Evolutionary conservation across 2,329 filamentous ascomycete genomes (phyloP).

Genomic region (Arthrobotrys sinensis): DNA sequence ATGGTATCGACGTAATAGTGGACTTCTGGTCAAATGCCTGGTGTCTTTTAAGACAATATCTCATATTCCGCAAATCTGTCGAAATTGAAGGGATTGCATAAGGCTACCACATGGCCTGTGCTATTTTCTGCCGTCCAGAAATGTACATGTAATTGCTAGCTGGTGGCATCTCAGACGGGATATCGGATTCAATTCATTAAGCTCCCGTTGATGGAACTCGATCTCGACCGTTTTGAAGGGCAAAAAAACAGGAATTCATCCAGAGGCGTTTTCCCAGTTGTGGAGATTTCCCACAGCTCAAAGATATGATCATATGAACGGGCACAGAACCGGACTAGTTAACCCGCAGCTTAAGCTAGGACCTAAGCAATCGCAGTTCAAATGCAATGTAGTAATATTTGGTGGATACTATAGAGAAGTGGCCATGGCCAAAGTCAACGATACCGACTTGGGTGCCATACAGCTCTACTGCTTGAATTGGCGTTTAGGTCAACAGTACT

Average conservation of each 20-base stretch:
- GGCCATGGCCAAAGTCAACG: slow-evolving; percentile 15
- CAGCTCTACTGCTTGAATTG: slow-evolving; percentile 26
- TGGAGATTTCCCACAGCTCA: slow-evolving; percentile 41
- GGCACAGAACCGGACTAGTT: slow-evolving; percentile 40
- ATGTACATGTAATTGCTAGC: slow-evolving; percentile 11
- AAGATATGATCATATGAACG: slow-evolving; percentile 54
- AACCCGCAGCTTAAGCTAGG: slow-evolving; percentile 24
- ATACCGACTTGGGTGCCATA: slow-evolving; percentile 34
- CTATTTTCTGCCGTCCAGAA: slow-evolving; percentile 45
- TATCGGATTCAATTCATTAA: slow-evolving; percentile 4
- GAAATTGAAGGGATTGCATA: slow-evolving; percentile 43
- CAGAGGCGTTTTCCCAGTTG: slow-evolving; percentile 44
- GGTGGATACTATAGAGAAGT: slow-evolving; percentile 36
- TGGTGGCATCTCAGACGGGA: slow-evolving; percentile 24
- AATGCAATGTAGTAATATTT: slow-evolving; percentile 45
- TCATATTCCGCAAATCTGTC: slow-evolving; percentile 58
- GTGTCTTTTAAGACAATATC: slow-evolving; percentile 42
- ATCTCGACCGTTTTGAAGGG: slow-evolving; percentile 30
- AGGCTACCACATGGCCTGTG: slow-evolving; percentile 21
- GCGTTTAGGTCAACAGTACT: slow-evolving; percentile 39
- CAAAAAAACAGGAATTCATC: slow-evolving; percentile 37
- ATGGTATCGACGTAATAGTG: slow-evolving; percentile 50
- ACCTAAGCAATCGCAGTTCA: slow-evolving; percentile 40
- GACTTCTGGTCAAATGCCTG: slow-evolving; percentile 38
- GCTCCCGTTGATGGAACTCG: slow-evolving; percentile 22